Percentiles rank a stretch among this genome's conserved stretches.
These are phyloP conservation scores for Nitzschia sp. DNA, from an alignment of 108 stramenopile genomes.

Conservation along the genomic window DNA sequence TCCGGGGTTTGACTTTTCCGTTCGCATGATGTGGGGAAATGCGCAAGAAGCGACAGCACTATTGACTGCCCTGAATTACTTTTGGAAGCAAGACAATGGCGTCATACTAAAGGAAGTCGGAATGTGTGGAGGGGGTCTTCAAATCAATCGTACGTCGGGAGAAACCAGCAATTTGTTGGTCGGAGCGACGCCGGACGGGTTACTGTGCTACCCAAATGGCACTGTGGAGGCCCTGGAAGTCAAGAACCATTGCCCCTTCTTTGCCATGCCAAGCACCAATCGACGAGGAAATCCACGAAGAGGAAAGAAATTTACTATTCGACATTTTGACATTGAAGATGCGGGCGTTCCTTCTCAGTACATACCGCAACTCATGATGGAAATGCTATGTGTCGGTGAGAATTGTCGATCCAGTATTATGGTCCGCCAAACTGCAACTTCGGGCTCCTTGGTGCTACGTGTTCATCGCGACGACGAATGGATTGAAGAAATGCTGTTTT, in stretches of 20 bases:
- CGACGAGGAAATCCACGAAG: slow-evolving; percentile 14
- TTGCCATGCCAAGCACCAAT: slow-evolving; percentile 13
- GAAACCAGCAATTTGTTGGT: slow-evolving; percentile 37
- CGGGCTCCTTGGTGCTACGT: slow-evolving; percentile 74
- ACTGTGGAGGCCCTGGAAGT: slow-evolving; percentile 81
- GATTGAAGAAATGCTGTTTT: slow-evolving; percentile 85
- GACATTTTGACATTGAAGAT: slow-evolving; percentile 18
- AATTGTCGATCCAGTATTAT: slow-evolving; percentile 75
- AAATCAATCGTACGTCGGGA: slow-evolving; percentile 24
- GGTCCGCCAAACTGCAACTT: slow-evolving; percentile 84
- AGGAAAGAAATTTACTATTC: slow-evolving; percentile 39
- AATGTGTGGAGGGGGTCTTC: slow-evolving; percentile 83
- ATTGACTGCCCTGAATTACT: slow-evolving; percentile 83
- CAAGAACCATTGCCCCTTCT: slow-evolving; percentile 92
- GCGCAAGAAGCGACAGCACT: slow-evolving; percentile 83
- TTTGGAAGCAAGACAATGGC: slow-evolving; percentile 43
- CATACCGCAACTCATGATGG: slow-evolving; percentile 88
- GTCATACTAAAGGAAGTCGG: slow-evolving; percentile 72
- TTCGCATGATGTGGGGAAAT: slow-evolving; percentile 87
- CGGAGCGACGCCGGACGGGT: slow-evolving; percentile 85
- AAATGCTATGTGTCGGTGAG: slow-evolving; percentile 78
- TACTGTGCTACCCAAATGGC: slow-evolving; percentile 71
- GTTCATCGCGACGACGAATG: slow-evolving; percentile 77
- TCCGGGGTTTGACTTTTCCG: slow-evolving; percentile 22
- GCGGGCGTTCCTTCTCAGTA: slow-evolving; percentile 55